Evolutionary conservation across 148 eudicot genomes (phyloP).

Genomic region (Heliamphora exappendiculata): DNA sequence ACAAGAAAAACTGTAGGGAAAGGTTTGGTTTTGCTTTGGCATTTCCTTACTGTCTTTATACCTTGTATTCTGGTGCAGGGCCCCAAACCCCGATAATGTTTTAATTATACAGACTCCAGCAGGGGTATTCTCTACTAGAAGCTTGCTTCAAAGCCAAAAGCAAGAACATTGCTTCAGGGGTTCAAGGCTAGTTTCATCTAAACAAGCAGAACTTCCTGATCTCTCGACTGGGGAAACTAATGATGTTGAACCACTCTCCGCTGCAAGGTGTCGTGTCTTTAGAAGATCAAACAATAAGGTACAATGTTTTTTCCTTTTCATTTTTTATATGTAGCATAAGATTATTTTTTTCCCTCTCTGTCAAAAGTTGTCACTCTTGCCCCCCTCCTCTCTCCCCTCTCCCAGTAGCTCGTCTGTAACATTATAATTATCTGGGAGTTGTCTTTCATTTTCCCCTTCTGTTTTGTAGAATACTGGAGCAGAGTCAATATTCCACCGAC

Average conservation of each 20-base stretch:
- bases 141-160: constrained; percentile 49
- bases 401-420: background rate
- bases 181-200: constrained; percentile 52
- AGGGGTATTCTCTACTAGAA: constrained; percentile 58
- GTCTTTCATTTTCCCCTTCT: constrained; percentile 1
- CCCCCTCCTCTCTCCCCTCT: background rate
- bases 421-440: background rate
- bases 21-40: constrained; percentile 1
- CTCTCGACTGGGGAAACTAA: constrained; percentile 23
- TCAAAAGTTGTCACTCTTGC: constrained; percentile 7
- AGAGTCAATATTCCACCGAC: constrained; percentile 59
- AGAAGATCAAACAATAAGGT: constrained; percentile 25
- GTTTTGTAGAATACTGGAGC: constrained; percentile 32
- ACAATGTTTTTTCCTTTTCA: background rate
- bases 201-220: constrained; percentile 33
- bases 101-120: constrained; percentile 64
- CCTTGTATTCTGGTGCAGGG: constrained; percentile 34
- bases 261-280: constrained; percentile 82
- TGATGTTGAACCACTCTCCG: constrained; percentile 40
- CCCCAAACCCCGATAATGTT: constrained; percentile 63
- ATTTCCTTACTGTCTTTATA: constrained; percentile 3
- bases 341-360: background rate
- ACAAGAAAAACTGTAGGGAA: background rate
- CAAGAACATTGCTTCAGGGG: constrained; percentile 38
- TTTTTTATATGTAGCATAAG: background rate